phyloP scores from a whole-genome alignment of 1,284 basidiomycete genomes.

The Malassezia obtusa region DNA sequence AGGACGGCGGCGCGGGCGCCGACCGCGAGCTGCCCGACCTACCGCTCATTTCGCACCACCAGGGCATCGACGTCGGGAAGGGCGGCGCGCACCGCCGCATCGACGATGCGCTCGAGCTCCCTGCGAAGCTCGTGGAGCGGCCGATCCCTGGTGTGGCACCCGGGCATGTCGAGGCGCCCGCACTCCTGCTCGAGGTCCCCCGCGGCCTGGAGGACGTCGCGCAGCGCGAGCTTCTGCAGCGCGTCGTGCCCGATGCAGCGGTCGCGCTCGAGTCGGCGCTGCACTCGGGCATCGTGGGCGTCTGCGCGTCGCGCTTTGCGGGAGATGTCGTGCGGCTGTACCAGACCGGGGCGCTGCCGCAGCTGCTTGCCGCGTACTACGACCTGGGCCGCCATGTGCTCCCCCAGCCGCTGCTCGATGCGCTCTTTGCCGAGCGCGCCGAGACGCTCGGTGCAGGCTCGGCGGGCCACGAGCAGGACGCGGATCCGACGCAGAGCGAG shows the following conservation, averaged over 20 bases:
- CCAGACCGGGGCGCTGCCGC: not conserved
- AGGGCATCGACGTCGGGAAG: conserved; percentile 1
- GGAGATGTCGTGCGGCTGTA: conserved; percentile 1
- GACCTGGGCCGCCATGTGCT: not conserved
- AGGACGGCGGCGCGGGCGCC: not conserved
- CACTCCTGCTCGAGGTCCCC: conserved; percentile 15
- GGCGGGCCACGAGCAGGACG: conserved; percentile 13
- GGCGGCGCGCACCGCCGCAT: conserved; percentile 2
- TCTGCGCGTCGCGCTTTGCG: not conserved
- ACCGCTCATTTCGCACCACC: conserved; percentile 7
- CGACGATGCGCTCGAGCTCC: not conserved
- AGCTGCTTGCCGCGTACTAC: conserved; percentile 2
- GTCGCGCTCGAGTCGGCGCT: conserved; percentile 19
- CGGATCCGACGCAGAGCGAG: conserved; percentile 20
- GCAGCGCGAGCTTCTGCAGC: conserved; percentile 28
- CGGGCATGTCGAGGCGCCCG: not conserved
- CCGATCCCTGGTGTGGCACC: not conserved
- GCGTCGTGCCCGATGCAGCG: conserved; percentile 3
- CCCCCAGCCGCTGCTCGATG: conserved; percentile 2
- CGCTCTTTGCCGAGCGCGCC: conserved; percentile 1
- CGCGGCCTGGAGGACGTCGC: conserved; percentile 39
- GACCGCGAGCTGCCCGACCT: not conserved
- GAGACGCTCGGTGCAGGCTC: conserved; percentile 11
- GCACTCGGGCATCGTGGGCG: conserved; percentile 24
- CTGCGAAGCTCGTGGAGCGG: not conserved